Conservation (phyloP, 2,329 filamentous ascomycete species). For the Trichoderma semiorbis region DNA sequence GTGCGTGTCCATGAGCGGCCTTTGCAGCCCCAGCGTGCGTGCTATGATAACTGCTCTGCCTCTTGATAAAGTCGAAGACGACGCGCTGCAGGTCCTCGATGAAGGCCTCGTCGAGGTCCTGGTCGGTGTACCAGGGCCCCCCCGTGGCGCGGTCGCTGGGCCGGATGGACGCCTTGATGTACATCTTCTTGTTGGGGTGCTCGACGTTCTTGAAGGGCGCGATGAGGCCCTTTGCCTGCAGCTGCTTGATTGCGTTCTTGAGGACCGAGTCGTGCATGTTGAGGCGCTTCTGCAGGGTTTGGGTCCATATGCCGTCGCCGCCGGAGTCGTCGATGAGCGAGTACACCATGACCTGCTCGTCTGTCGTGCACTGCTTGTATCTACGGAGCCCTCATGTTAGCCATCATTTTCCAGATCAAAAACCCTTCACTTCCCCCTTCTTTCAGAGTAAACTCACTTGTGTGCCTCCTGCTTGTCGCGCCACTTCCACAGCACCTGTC, state of each 20-base stretch:
- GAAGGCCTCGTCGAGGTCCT: conserved; percentile 83
- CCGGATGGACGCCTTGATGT: conserved; percentile 81
- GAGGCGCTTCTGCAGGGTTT: conserved; percentile 73
- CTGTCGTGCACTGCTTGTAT: conserved; percentile 57
- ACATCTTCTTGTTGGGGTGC: conserved; percentile 89
- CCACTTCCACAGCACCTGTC: conserved; percentile 52
- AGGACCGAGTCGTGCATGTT: conserved; percentile 82
- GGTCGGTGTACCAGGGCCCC: conserved; percentile 91
- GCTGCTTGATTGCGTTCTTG: conserved; percentile 75
- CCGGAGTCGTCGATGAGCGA: conserved; percentile 82
- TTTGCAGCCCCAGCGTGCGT: conserved; percentile 34
- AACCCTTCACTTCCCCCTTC: background rate
- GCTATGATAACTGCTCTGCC: conserved; percentile 64
- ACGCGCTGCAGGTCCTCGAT: conserved; percentile 72
- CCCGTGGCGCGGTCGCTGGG: conserved; percentile 89
- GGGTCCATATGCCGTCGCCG: conserved; percentile 85
- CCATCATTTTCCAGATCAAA: background rate
- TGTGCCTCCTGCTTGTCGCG: conserved; percentile 57
- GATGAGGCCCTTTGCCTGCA: conserved; percentile 79
- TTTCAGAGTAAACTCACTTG: conserved; percentile 44
- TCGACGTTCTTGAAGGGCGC: conserved; percentile 89
- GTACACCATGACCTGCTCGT: conserved; percentile 83
- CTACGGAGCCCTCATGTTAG: conserved; percentile 23
- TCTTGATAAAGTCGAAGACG: conserved; percentile 70
- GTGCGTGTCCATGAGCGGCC: conserved; percentile 28